Evolutionary conservation across 129 eudicot genomes (phyloP).

Genomic region (Chrysanthemum seticuspe): DNA sequence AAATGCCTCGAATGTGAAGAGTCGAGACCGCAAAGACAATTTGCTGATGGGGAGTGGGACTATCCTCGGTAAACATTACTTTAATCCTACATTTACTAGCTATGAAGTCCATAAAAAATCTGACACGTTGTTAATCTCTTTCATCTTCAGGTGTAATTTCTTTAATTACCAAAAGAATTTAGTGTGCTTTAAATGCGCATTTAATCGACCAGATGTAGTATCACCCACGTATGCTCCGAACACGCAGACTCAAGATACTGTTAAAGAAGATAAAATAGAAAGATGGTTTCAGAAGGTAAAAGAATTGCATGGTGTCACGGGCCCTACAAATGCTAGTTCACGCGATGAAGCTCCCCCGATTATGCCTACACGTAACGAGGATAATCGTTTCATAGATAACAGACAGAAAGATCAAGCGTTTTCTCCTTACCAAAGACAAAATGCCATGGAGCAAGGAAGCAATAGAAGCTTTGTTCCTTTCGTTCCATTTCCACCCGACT

Average conservation of each 20-base stretch:
- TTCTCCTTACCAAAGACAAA: conserved; percentile 50
- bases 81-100: conserved; percentile 12
- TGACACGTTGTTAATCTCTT: not conserved
- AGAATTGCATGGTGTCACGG: conserved; percentile 55
- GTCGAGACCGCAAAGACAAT: conserved; percentile 56
- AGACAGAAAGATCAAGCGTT: conserved; percentile 58
- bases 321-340: conserved; percentile 34
- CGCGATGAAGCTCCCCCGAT: conserved; percentile 64
- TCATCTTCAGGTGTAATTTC: conserved; percentile 65
- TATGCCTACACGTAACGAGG: conserved; percentile 66
- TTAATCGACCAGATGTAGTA: conserved; percentile 46
- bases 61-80: conserved; percentile 75
- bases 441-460: conserved; percentile 51
- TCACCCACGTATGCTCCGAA: conserved; percentile 10
- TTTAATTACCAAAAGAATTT: conserved; percentile 59
- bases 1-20: conserved; percentile 88
- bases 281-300: conserved; percentile 70
- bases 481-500: conserved; percentile 83
- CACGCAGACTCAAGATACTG: conserved; percentile 30
- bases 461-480: conserved; percentile 57
- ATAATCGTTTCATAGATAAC: conserved; percentile 47
- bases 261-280: conserved; percentile 47
- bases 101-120: not conserved
- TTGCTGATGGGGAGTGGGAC: conserved; percentile 80
- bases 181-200: conserved; percentile 76